Evolutionary conservation across 106 monocot species (phyloP).

Genomic region (Chionographis japonica): DNA sequence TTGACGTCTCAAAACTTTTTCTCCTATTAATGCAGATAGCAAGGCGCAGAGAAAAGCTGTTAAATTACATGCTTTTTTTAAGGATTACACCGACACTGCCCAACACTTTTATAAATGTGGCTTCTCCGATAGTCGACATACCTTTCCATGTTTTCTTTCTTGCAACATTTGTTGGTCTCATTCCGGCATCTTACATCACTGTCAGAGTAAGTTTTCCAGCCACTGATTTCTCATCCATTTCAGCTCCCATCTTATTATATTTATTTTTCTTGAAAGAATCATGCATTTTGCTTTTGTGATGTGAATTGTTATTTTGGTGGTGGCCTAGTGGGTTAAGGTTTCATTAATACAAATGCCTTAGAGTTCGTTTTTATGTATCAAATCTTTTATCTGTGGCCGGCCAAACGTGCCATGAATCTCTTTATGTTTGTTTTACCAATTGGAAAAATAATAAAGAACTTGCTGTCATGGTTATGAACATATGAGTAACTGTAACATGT

Average conservation of each 20-base stretch:
- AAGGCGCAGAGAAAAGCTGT: slow-evolving; percentile 73
- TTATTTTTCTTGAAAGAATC: too few species aligned
- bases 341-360: too few species aligned
- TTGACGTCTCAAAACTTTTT: not conserved
- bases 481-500: too few species aligned
- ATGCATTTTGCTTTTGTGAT: too few species aligned
- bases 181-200: slow-evolving; percentile 91
- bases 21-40: slow-evolving; percentile 51
- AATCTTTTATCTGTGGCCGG: too few species aligned
- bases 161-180: slow-evolving; percentile 76
- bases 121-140: slow-evolving; percentile 96
- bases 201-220: slow-evolving; percentile 67
- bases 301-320: too few species aligned
- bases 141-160: slow-evolving; percentile 87
- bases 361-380: too few species aligned
- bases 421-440: too few species aligned
- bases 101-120: slow-evolving; percentile 90
- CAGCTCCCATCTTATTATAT: not conserved
- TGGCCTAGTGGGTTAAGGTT: too few species aligned
- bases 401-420: too few species aligned
- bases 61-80: slow-evolving; percentile 97
- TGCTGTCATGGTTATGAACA: too few species aligned
- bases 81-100: slow-evolving; percentile 93
- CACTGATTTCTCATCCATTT: not conserved
- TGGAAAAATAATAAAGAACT: too few species aligned